Conservation (phyloP, 2,329 filamentous ascomycete genomes). For the Aureobasidium sp. region DNA sequence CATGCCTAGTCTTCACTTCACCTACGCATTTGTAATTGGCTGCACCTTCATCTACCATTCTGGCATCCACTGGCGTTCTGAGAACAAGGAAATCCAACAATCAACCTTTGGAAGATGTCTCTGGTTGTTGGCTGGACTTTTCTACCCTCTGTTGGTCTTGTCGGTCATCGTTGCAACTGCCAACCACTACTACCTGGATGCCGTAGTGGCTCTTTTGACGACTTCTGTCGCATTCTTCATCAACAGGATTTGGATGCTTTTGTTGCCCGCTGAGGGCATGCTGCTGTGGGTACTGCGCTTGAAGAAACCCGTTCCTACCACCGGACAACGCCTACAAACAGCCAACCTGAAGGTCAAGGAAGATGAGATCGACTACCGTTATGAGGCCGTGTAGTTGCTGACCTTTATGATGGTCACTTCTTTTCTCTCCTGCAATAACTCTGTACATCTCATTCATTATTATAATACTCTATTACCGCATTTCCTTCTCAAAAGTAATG, state of each 20-base stretch:
- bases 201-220: constrained; percentile 41
- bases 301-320: constrained; percentile 49
- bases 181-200: constrained; percentile 54
- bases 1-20: constrained; percentile 45
- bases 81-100: constrained; percentile 24
- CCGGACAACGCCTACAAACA: constrained; percentile 36
- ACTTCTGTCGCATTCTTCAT: constrained; percentile 40
- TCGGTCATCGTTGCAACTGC: constrained; percentile 52
- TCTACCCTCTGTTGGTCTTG: constrained; percentile 38
- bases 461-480: background rate
- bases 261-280: constrained; percentile 45
- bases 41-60: constrained; percentile 44
- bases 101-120: background rate
- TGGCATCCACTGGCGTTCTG: constrained; percentile 23
- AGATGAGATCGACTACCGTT: background rate
- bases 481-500: background rate
- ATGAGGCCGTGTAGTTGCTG: background rate
- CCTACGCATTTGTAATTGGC: constrained; percentile 45
- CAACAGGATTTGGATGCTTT: constrained; percentile 43
- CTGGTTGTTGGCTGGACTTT: constrained; percentile 32
- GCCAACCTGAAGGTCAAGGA: background rate
- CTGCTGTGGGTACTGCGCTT: constrained; percentile 41
- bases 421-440: background rate
- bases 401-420: background rate
- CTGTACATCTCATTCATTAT: background rate